Conservation (phyloP, 805 yeast species). For the Clavispora vitiphila region DNA sequence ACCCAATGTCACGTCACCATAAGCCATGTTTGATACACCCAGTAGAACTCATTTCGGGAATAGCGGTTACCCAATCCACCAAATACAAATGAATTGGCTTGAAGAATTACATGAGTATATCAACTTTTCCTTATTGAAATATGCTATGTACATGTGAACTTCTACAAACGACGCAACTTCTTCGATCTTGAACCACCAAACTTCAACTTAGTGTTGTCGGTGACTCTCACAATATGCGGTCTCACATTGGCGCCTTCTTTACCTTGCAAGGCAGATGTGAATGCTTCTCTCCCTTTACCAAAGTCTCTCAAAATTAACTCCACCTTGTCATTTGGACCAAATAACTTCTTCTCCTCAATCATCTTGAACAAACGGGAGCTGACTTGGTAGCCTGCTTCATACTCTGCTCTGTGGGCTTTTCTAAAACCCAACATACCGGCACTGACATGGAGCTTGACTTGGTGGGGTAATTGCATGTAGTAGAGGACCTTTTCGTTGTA, state of each 20-base stretch:
- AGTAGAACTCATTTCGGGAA: too few relatives aligned
- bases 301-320: constrained; percentile 78
- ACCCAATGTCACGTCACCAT: too few relatives aligned
- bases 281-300: constrained; percentile 88
- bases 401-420: constrained; percentile 85
- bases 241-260: constrained; percentile 77
- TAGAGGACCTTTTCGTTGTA: constrained; percentile 71
- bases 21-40: too few relatives aligned
- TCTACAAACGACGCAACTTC: constrained; percentile 66
- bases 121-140: not conserved
- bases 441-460: constrained; percentile 58
- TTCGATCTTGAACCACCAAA: constrained; percentile 93
- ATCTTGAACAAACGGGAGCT: constrained; percentile 65
- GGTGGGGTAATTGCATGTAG: constrained; percentile 75
- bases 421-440: constrained; percentile 89
- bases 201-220: constrained; percentile 77
- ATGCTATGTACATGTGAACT: constrained; percentile 11
- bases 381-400: constrained; percentile 89
- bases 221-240: constrained; percentile 60
- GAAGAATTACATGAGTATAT: not conserved
- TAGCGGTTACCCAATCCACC: too few relatives aligned
- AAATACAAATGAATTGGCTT: too few relatives aligned
- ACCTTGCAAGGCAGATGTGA: constrained; percentile 77
- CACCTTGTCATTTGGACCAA: constrained; percentile 50
- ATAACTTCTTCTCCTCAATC: constrained; percentile 57